These are phyloP conservation scores for Colletotrichum caudatum DNA, from an alignment of 2,329 filamentous ascomycete species.

Conservation along the genomic window DNA sequence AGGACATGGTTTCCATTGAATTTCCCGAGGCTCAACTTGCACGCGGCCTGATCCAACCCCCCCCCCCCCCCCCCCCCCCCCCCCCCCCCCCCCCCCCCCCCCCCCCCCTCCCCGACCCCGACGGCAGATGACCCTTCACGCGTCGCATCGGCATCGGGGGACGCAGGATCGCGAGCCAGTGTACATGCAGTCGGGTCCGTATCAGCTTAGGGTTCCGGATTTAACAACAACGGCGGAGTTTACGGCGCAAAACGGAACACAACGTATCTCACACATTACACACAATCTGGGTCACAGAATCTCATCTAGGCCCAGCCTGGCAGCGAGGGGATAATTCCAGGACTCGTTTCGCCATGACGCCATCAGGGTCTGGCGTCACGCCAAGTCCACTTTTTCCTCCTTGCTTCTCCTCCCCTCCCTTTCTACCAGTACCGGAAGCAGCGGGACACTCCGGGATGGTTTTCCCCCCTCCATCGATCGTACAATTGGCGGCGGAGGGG, in stretches of 20 bases:
- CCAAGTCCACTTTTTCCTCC: conserved; percentile 28
- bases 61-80: too few species aligned
- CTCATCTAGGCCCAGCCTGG: neutral
- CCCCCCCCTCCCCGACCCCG: too few species aligned
- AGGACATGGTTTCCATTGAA: neutral
- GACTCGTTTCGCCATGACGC: conserved; percentile 12
- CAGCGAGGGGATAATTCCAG: neutral
- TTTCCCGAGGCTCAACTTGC: conserved; percentile 1
- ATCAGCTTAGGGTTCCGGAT: neutral
- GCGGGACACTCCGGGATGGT: neutral
- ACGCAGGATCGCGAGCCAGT: neutral
- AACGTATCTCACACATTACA: neutral
- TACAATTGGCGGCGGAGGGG: conserved; percentile 21
- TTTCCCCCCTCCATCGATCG: conserved; percentile 8
- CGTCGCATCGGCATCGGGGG: neutral
- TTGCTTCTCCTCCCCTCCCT: neutral
- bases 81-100: too few species aligned
- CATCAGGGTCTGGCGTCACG: conserved; percentile 32
- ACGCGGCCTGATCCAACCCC: neutral
- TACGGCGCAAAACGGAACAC: conserved; percentile 11
- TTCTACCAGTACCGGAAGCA: neutral
- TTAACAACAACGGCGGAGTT: conserved; percentile 5
- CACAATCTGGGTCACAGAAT: neutral
- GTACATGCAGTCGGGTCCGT: neutral
- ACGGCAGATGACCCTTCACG: neutral